Evolutionary conservation across 2,329 filamentous ascomycete species (phyloP).

Genomic region (Clarireedia monteithiana): DNA sequence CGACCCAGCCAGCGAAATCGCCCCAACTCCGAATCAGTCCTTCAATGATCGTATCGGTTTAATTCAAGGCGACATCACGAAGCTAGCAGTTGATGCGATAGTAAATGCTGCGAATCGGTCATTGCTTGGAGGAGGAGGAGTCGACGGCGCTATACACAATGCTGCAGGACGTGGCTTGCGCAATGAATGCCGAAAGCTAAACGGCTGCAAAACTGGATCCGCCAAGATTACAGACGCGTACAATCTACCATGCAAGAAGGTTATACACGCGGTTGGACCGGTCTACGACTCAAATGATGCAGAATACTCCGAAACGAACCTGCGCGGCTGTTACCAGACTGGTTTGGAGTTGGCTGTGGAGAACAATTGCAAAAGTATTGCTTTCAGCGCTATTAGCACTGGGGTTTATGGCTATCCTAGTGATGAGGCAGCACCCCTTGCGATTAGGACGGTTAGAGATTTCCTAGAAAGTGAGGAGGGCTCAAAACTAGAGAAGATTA

Average conservation of each 20-base stretch:
- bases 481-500: conserved; percentile 56
- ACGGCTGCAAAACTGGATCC: conserved; percentile 68
- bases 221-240: conserved; percentile 81
- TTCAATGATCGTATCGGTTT: conserved; percentile 67
- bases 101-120: conserved; percentile 85
- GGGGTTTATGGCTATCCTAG: conserved; percentile 86
- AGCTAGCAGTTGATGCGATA: conserved; percentile 68
- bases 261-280: conserved; percentile 90
- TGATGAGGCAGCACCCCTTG: conserved; percentile 61
- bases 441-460: conserved; percentile 49
- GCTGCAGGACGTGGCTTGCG: conserved; percentile 66
- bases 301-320: conserved; percentile 38
- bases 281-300: conserved; percentile 48
- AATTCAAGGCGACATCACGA: conserved; percentile 74
- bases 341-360: conserved; percentile 66
- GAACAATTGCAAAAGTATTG: conserved; percentile 61
- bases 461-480: conserved; percentile 44
- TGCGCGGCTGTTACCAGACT: conserved; percentile 58
- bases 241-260: conserved; percentile 62
- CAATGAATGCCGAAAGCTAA: conserved; percentile 62
- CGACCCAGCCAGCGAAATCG: conserved; percentile 11
- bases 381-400: conserved; percentile 80
- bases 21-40: conserved; percentile 36
- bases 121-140: conserved; percentile 81
- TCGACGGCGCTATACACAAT: conserved; percentile 79